Conservation (phyloP, 2,329 filamentous ascomycete species). For the Cladobotryum mycophilum region DNA sequence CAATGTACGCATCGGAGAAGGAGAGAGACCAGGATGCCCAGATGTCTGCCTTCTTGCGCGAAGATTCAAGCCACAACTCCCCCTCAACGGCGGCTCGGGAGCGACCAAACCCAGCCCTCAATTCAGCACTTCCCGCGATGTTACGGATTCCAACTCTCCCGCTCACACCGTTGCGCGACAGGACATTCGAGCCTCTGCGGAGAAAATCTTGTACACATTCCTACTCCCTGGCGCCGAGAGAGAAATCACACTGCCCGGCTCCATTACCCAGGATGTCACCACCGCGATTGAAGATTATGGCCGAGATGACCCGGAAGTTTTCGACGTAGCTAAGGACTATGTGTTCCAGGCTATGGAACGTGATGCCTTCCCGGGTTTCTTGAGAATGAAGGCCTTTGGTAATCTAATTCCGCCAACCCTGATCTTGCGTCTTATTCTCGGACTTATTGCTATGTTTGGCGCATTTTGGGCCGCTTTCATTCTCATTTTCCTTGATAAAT, state of each 20-base stretch:
- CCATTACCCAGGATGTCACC: slow-evolving; percentile 80
- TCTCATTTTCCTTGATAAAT: slow-evolving; percentile 82
- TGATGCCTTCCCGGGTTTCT: slow-evolving; percentile 96
- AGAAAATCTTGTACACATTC: slow-evolving; percentile 98
- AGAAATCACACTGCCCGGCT: slow-evolving; percentile 87
- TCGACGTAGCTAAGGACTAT: slow-evolving; percentile 96
- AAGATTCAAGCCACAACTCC: slow-evolving; percentile 53
- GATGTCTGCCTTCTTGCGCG: slow-evolving; percentile 82
- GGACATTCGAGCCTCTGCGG: slow-evolving; percentile 87
- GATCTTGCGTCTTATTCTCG: slow-evolving; percentile 77
- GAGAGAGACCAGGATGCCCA: slow-evolving; percentile 79
- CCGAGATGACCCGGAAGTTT: slow-evolving; percentile 93
- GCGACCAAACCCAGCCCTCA: slow-evolving; percentile 44
- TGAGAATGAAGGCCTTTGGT: slow-evolving; percentile 89
- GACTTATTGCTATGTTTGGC: slow-evolving; percentile 75
- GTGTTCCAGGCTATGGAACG: slow-evolving; percentile 99
- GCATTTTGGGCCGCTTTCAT: slow-evolving; percentile 93
- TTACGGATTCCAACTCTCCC: slow-evolving; percentile 75
- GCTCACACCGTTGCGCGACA: slow-evolving; percentile 77
- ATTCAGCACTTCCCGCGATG: slow-evolving; percentile 55
- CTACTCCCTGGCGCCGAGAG: slow-evolving; percentile 90
- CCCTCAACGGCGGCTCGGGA: slow-evolving; percentile 40
- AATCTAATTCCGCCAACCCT: slow-evolving; percentile 91
- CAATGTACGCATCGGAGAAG: slow-evolving; percentile 59
- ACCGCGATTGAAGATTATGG: slow-evolving; percentile 83